These are phyloP conservation scores for Porcisia hertigi DNA, from an alignment of 208 protist genomes.

Conservation along the genomic window DNA sequence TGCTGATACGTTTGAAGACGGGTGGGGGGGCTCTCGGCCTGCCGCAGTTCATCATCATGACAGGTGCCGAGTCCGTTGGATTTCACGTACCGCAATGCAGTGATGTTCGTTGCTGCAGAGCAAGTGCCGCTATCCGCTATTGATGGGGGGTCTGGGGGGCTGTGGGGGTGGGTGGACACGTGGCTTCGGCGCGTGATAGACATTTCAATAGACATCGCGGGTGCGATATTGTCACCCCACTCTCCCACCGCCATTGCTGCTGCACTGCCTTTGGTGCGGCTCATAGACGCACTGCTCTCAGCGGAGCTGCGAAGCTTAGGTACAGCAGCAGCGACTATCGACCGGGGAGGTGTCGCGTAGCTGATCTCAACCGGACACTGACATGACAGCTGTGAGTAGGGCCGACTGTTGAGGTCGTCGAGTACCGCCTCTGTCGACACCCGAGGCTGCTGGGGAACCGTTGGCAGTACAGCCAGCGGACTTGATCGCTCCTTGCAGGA, in stretches of 20 bases:
- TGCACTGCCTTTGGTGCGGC: background rate
- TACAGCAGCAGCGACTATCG: background rate
- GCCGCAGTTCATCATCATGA: background rate
- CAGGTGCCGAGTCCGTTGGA: background rate
- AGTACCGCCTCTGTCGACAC: background rate
- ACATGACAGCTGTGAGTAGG: background rate
- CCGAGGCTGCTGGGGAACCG: background rate
- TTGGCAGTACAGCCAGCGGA: background rate
- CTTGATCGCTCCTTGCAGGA: background rate
- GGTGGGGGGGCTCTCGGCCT: background rate
- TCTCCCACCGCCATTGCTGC: background rate
- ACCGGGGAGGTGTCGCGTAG: background rate
- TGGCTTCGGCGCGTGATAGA: constrained; percentile 7
- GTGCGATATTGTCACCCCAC: background rate
- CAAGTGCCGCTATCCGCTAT: background rate
- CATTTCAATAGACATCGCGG: constrained; percentile 4
- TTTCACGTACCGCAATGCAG: background rate
- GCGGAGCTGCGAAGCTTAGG: background rate
- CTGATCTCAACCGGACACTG: background rate
- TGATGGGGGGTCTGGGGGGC: background rate
- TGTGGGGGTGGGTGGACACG: background rate
- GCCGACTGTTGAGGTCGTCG: background rate
- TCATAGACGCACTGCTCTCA: constrained; percentile 11
- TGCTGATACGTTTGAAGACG: background rate
- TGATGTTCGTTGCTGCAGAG: background rate